Conservation (phyloP, 371 early-diverging fungal species). For the Nosema granulosis region DNA sequence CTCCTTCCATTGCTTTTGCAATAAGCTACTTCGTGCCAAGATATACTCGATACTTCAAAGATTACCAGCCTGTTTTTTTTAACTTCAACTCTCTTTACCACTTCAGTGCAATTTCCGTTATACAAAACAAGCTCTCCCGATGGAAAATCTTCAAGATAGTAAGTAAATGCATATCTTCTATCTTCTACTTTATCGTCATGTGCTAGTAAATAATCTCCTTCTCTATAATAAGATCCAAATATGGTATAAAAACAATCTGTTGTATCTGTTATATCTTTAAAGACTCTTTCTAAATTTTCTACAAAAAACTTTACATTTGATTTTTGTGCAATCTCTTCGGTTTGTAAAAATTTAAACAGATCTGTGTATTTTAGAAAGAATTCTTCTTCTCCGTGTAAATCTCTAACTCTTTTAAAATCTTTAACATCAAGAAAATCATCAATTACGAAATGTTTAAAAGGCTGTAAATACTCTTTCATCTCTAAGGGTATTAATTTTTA, state of each 20-base stretch:
- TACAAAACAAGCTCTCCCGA: constrained; percentile 62
- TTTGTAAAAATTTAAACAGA: constrained; percentile 65
- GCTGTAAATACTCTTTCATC: constrained; percentile 11
- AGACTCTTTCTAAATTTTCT: constrained; percentile 34
- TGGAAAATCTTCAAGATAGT: constrained; percentile 61
- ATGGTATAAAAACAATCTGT: constrained; percentile 43
- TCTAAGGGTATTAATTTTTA: too few species aligned
- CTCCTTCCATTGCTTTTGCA: constrained; percentile 49
- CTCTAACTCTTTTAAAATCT: constrained; percentile 11
- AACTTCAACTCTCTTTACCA: constrained; percentile 54
- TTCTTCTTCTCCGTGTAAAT: constrained; percentile 1
- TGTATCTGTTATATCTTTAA: constrained; percentile 31
- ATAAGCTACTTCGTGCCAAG: constrained; percentile 65
- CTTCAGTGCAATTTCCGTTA: constrained; percentile 54
- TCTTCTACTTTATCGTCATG: constrained; percentile 66
- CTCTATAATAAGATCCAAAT: constrained; percentile 64
- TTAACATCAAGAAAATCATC: constrained; percentile 45
- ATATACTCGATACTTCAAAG: constrained; percentile 65
- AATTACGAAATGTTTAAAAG: constrained; percentile 42
- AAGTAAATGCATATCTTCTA: constrained; percentile 65
- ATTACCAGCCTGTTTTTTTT: constrained; percentile 63
- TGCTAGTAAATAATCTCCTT: constrained; percentile 64
- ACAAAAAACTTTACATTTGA: constrained; percentile 50
- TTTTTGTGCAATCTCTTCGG: constrained; percentile 57
- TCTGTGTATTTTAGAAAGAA: constrained; percentile 61